A percentile compares a stretch with the other conserved stretches of the same genome.
phyloP scores from a whole-genome alignment of 345 rosid genomes.

The Raphanus sativus region DNA sequence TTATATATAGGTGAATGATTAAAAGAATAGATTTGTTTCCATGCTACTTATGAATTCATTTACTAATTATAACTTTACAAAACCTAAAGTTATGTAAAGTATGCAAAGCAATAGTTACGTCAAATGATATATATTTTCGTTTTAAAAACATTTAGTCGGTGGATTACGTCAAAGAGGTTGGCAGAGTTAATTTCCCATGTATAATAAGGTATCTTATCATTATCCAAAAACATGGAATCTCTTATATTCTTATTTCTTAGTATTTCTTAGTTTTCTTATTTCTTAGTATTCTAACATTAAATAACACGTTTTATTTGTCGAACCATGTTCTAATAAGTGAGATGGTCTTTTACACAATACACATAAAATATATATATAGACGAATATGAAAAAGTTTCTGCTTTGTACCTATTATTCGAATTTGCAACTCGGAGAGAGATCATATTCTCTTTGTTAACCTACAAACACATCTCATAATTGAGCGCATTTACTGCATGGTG shows the following conservation, averaged over 20 bases:
- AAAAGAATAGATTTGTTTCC: background rate
- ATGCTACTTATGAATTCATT: background rate
- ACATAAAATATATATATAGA: background rate
- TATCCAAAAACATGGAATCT: background rate
- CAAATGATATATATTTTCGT: background rate
- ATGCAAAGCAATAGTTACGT: background rate
- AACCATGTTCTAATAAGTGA: background rate
- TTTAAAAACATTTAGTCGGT: background rate
- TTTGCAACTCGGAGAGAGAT: slow-evolving; percentile 33
- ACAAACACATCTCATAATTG: slow-evolving; percentile 13
- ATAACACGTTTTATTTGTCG: slow-evolving; percentile 18
- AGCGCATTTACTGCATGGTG: background rate
- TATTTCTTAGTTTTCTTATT: background rate
- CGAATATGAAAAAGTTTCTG: slow-evolving; percentile 24
- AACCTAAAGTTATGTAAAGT: background rate
- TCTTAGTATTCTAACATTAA: slow-evolving; percentile 10
- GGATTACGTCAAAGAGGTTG: slow-evolving; percentile 2
- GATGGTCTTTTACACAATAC: slow-evolving; percentile 15
- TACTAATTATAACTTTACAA: background rate
- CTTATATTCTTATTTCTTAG: background rate
- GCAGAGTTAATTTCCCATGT: background rate
- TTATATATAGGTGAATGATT: no score
- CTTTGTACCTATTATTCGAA: slow-evolving; percentile 37
- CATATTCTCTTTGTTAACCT: slow-evolving; percentile 36
- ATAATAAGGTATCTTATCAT: slow-evolving; percentile 9